Base-by-base conservation (phyloP, 2,329 filamentous ascomycete species). In the Triangularia setosa region DNA sequence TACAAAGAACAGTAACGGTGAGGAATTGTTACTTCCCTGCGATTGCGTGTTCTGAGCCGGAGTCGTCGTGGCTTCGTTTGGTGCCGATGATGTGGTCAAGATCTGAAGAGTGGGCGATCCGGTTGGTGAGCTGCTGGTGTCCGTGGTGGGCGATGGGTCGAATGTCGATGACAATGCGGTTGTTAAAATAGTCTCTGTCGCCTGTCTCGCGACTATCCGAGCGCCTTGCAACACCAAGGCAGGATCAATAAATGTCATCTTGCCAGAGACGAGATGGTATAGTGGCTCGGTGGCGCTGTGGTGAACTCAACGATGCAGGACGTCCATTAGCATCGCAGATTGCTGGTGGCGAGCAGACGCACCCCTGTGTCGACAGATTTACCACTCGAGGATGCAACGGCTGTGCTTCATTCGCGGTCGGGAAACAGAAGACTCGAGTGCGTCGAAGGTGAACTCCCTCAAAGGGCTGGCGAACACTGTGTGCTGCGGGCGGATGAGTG, bases 1-100 rank as follows among this genome's bases (percentile, higher is more conserved):
- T 63, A 98, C 93, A 75, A 98, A 97, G 80, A 98, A 98, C 5
- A 95, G 81, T 63, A 95, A 77, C 44, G 91, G 91, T 40, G 90
- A 93, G 35, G 84, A 84, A 52, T 81, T 81, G 67, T 75, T 72
- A 33, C 79, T 40, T 25, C 64, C 58, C 65, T 27, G 53, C 78
- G 27, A 75, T 75, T 56, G 74, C 73, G 60, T 64, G 60, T 16
- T 65, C 64, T 9, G 55, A 58, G 16, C 35, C 23, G n/a, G 64
- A 63, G 23, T 63, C 65, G 25, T 58, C 61, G 62, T 60, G 52
- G 67, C 60, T 18, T 60, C 44, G 3, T 66, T 40, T 2, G 70
- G 7, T 61, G 67, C 14, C 16, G 62, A 52, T n/a, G 65, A 27
- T 11, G 64, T 61, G 55, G 12, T 3, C 14, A 18, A 53, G 16